phyloP scores from a whole-genome alignment of 371 early-diverging fungal genomes.

The Mucor saturninus region DNA sequence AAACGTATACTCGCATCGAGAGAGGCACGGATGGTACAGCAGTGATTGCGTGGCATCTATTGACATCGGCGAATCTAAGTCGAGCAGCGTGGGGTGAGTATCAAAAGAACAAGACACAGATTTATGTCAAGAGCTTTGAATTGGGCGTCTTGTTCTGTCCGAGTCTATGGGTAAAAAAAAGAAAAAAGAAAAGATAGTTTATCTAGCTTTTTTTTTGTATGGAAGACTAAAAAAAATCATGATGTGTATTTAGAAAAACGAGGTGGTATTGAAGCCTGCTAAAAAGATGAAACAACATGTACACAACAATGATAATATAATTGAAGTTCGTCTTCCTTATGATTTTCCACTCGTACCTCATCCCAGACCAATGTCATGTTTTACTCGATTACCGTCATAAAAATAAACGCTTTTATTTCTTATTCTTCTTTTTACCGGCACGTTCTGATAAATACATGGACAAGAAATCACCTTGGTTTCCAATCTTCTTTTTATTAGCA shows the following conservation, averaged over 20 bases:
- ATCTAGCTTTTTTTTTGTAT: not conserved
- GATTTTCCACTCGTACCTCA: constrained; percentile 9
- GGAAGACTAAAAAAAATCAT: no score
- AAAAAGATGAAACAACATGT: not conserved
- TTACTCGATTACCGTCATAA: constrained; percentile 5
- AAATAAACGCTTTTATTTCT: constrained; percentile 39
- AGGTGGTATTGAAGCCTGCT: not conserved
- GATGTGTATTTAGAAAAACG: no score
- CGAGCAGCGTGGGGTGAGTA: constrained; percentile 22
- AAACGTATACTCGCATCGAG: constrained; percentile 10
- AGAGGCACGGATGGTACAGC: not conserved
- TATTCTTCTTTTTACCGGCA: constrained; percentile 57
- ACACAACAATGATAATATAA: not conserved
- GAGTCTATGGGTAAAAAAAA: constrained; percentile 5
- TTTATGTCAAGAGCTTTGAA: constrained; percentile 18
- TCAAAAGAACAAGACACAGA: constrained; percentile 9
- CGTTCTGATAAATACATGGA: constrained; percentile 60
- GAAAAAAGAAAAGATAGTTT: not conserved
- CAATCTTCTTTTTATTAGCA: constrained; percentile 27
- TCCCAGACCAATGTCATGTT: constrained; percentile 6
- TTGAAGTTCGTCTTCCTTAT: constrained; percentile 12
- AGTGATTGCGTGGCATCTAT: constrained; percentile 6
- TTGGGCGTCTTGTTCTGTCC: constrained; percentile 12
- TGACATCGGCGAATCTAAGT: constrained; percentile 12
- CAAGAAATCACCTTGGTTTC: constrained; percentile 53